Evolutionary conservation across 176 grass and related monocot genomes (phyloP).

Genomic region (Sorghum bicolor): DNA sequence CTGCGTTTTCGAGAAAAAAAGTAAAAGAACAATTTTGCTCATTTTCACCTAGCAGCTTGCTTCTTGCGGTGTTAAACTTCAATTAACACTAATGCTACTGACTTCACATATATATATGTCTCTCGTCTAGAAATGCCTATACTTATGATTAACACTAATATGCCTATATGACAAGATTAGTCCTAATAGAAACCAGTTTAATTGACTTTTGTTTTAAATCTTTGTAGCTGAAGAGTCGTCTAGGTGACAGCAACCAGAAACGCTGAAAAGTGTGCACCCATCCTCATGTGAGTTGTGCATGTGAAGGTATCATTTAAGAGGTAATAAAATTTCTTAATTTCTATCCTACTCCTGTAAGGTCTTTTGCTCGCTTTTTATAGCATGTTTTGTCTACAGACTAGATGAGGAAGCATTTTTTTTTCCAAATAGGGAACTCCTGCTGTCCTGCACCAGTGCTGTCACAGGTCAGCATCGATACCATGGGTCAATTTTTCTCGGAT

Average conservation of each 20-base stretch:
- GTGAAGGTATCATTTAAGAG: background rate
- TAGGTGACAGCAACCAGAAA: conserved; percentile 17
- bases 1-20: too few relatives aligned
- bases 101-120: background rate
- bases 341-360: background rate
- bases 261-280: conserved; percentile 1
- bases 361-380: background rate
- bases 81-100: background rate
- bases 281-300: conserved; percentile 14
- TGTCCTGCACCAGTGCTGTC: background rate
- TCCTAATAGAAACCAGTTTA: background rate
- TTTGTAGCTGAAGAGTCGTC: conserved; percentile 31
- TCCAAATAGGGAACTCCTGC: background rate
- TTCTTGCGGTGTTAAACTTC: background rate
- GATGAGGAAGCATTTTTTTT: background rate
- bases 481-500: background rate
- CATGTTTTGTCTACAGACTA: background rate
- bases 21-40: background rate
- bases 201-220: background rate
- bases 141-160: background rate
- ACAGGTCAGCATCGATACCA: background rate
- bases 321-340: background rate
- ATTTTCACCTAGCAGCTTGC: background rate
- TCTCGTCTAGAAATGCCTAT: background rate
- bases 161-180: background rate